Conservation (phyloP, 495 filamentous ascomycete genomes). For the Hyaloscypha variabilis region DNA sequence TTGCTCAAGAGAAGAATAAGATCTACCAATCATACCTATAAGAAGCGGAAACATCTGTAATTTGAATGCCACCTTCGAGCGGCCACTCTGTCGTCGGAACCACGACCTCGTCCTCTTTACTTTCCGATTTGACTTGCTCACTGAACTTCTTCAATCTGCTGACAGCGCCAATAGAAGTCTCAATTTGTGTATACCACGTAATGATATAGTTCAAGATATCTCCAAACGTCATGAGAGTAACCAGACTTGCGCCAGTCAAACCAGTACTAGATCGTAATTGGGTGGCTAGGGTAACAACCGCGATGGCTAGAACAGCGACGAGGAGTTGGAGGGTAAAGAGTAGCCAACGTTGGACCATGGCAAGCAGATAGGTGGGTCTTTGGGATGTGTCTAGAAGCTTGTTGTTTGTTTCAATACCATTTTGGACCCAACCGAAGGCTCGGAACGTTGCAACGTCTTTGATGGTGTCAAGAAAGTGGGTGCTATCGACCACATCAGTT, state of each 20-base stretch:
- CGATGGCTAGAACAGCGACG: constrained; percentile 39
- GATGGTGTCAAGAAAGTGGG: constrained; percentile 47
- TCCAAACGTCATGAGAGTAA: constrained; percentile 55
- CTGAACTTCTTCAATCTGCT: constrained; percentile 14
- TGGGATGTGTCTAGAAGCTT: constrained; percentile 42
- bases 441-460: constrained; percentile 44
- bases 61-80: constrained; percentile 7
- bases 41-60: constrained; percentile 15
- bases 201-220: constrained; percentile 52
- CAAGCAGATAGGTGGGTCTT: constrained; percentile 48
- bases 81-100: constrained; percentile 15
- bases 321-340: constrained; percentile 41
- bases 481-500: no score
- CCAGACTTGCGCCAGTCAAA: constrained; percentile 1
- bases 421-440: constrained; percentile 42
- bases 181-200: constrained; percentile 14
- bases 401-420: constrained; percentile 16
- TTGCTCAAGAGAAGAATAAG: no score
- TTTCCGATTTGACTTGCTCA: constrained; percentile 1
- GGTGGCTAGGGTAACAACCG: constrained; percentile 38
- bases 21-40: no score
- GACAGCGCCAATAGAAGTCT: constrained; percentile 17
- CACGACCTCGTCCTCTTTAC: not conserved
- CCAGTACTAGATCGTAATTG: constrained; percentile 11
- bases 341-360: constrained; percentile 48